phyloP scores from a whole-genome alignment of 495 filamentous ascomycete species.

The Xylaria palmicola region DNA sequence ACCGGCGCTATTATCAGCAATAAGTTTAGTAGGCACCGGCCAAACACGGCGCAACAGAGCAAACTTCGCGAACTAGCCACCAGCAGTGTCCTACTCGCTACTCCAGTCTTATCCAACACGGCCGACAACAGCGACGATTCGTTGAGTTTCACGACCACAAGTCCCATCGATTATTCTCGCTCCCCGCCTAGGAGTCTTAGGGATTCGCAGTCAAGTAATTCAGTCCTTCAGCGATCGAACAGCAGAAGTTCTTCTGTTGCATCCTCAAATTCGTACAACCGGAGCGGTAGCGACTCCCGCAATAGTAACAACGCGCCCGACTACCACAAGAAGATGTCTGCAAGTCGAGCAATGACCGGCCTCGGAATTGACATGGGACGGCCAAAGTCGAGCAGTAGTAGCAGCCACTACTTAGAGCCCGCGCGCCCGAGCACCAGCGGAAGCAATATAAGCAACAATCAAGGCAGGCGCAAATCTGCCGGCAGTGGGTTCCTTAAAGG shows the following conservation, averaged over 20 bases:
- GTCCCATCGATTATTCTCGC: slow-evolving; percentile 50
- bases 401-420: slow-evolving; percentile 21
- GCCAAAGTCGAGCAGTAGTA: slow-evolving; percentile 29
- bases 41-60: slow-evolving; percentile 71
- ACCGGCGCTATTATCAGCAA: slow-evolving; percentile 96
- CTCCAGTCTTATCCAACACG: slow-evolving; percentile 31
- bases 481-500: slow-evolving; percentile 38
- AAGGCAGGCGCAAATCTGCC: slow-evolving; percentile 23
- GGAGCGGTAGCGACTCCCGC: slow-evolving; percentile 16
- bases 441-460: slow-evolving; percentile 15
- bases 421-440: slow-evolving; percentile 17
- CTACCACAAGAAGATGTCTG: slow-evolving; percentile 41
- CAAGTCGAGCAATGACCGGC: slow-evolving; percentile 29
- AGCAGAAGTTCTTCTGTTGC: slow-evolving; percentile 50
- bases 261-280: slow-evolving; percentile 40
- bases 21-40: slow-evolving; percentile 87
- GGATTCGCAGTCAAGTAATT: slow-evolving; percentile 40
- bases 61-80: slow-evolving; percentile 77
- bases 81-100: slow-evolving; percentile 53
- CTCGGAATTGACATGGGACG: slow-evolving; percentile 28
- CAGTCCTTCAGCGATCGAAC: slow-evolving; percentile 33
- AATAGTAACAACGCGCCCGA: slow-evolving; percentile 29
- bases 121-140: slow-evolving; percentile 52
- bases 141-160: slow-evolving; percentile 44
- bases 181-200: slow-evolving; percentile 47